Conservation (phyloP, 1,284 basidiomycete species). For the Ceratobasidium sp. region DNA sequence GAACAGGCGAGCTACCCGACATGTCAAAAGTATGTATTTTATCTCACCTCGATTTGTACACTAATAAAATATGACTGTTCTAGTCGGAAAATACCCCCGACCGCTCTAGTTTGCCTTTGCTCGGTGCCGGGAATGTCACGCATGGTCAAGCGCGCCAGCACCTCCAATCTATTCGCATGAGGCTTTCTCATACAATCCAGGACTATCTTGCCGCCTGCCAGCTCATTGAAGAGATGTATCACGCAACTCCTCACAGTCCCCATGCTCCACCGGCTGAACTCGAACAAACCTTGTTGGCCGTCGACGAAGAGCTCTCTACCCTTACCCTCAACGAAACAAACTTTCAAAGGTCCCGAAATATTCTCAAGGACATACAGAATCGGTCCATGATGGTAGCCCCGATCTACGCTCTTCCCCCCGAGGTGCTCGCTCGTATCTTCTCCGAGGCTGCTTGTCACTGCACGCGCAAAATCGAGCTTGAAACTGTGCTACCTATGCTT, state of each 20-base stretch:
- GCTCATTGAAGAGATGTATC: neutral
- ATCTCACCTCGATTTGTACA: no score
- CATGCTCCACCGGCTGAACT: neutral
- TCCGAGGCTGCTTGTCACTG: neutral
- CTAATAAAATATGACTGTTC: no score
- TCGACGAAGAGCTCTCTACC: neutral
- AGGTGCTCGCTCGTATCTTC: neutral
- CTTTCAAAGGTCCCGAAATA: neutral
- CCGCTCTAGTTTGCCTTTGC: neutral
- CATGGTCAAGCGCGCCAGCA: neutral
- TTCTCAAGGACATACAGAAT: neutral
- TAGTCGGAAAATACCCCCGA: no score
- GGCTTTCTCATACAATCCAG: neutral
- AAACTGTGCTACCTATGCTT: neutral
- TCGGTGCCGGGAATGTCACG: neutral
- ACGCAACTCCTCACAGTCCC: neutral
- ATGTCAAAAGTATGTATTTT: no score
- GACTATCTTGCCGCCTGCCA: neutral
- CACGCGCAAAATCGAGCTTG: neutral
- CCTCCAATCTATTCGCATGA: neutral
- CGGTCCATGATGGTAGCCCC: neutral
- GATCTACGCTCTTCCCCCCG: neutral
- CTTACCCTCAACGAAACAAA: neutral
- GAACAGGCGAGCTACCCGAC: no score
- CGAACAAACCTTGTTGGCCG: neutral